Conservation (phyloP, 2,329 filamentous ascomycete species). For the Nemania serpens region DNA sequence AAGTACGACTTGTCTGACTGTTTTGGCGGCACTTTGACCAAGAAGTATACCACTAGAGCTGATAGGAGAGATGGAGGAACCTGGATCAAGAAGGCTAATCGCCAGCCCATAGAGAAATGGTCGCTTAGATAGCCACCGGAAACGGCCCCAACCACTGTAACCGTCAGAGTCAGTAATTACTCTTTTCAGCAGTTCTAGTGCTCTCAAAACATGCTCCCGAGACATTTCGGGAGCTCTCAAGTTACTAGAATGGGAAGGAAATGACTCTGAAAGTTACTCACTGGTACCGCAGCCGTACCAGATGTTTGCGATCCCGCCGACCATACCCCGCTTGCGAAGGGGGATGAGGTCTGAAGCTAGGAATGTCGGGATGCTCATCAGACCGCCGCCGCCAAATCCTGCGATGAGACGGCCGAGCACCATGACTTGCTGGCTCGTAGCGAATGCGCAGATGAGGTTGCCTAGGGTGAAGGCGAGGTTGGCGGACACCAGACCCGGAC, state of each 20-base stretch:
- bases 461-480: conserved; percentile 13
- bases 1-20: conserved; percentile 18
- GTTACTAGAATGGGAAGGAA: too few relatives aligned
- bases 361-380: conserved; percentile 20
- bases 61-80: conserved; percentile 14
- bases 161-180: too few relatives aligned
- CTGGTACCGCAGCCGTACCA: conserved; percentile 16
- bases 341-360: conserved; percentile 17
- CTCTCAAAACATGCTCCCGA: too few relatives aligned
- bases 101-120: conserved; percentile 14
- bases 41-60: conserved; percentile 13
- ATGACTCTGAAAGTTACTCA: too few relatives aligned
- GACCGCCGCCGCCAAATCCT: conserved; percentile 11
- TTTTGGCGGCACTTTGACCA: conserved; percentile 14
- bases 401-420: conserved; percentile 18
- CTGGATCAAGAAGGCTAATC: conserved; percentile 14
- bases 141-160: conserved; percentile 6
- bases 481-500: conserved; percentile 13
- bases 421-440: conserved; percentile 16
- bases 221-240: too few relatives aligned
- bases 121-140: conserved; percentile 13
- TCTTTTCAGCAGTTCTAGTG: too few relatives aligned
- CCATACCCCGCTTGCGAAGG: conserved; percentile 11
- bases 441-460: conserved; percentile 16
- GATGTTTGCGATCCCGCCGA: conserved; percentile 17